Evolutionary conservation across 305 asterid species (phyloP), one percentile per base, ranked within the genome.

Genomic region (Solanum aculeatissimum): DNA sequence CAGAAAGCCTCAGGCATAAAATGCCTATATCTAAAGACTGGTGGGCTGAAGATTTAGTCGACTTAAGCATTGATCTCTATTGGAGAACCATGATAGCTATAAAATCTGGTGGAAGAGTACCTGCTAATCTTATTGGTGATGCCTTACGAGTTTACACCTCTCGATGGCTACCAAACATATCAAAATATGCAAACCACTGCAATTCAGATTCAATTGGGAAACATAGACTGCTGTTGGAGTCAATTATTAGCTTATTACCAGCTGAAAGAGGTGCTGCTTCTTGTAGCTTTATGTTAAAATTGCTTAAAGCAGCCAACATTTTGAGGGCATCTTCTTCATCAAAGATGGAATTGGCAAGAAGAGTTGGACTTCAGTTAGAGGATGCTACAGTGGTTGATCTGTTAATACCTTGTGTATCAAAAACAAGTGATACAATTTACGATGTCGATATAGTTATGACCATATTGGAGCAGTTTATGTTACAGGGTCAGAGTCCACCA

Each of bases 31-130:
- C 79, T 12, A 92, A 87, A 70, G 93, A 93, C 1, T 92, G 98
- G 98, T 94, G 99, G 99, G 98, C 93, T 57, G 98, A 96, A 32
- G 99, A 96, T 71, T 71, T 96, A 42, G 94, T 98, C 0, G 95
- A 93, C 55, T 60, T 96, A 80, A 91, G 93, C 57, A 92, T 94
- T 23, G 99, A 94, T 83, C 92, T 94, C 25, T 96, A 94, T 43
- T 93, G 98, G 98, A 89, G 98, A 88, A 87, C 93, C 4, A 90
- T 94, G 95, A 89, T 93, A 18, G 96, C 93, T 29, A 83, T 96
- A 15, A 93, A 93, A 88, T 94, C 98, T 1, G 87, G 94, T 4
- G 97, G 94, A 68, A 93, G 85, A 63, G 93, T 94, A 0, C 91
- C 96, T 4, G 75, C 94, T 1, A 86, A 42, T 83, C 88, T 90